These are phyloP conservation scores for Trichoderma orchidacearum DNA, from an alignment of 495 filamentous ascomycete genomes.

Conservation along the genomic window DNA sequence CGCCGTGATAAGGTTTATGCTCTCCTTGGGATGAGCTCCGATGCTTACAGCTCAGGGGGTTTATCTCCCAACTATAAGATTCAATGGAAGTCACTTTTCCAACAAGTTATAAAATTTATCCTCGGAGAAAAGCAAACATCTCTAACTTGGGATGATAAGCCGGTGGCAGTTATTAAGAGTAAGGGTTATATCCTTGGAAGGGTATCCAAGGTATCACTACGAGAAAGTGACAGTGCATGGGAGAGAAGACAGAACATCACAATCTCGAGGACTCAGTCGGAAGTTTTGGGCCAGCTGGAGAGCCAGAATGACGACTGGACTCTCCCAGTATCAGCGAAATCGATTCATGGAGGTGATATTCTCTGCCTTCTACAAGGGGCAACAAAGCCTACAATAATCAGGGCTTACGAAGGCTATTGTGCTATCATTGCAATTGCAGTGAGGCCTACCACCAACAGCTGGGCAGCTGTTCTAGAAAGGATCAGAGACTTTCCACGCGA, in stretches of 20 bases:
- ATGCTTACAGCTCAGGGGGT: not conserved
- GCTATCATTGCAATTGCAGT: not conserved
- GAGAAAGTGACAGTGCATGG: not conserved
- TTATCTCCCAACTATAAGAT: not conserved
- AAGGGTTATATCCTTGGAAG: not conserved
- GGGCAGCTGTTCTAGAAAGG: not conserved
- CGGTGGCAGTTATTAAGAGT: not conserved
- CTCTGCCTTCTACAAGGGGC: not conserved
- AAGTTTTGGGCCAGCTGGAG: too few relatives aligned
- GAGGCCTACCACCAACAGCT: not conserved
- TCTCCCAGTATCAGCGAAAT: not conserved
- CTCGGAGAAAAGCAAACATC: not conserved
- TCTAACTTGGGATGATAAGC: not conserved
- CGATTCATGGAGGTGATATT: not conserved
- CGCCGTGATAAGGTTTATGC: conserved; percentile 22
- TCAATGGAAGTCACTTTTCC: not conserved
- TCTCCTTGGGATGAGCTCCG: conserved; percentile 17
- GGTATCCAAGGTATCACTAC: not conserved
- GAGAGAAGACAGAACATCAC: not conserved
- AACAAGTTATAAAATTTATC: not conserved
- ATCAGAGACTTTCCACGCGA: not conserved
- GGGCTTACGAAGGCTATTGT: not conserved
- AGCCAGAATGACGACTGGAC: not conserved
- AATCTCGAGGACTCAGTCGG: not conserved
- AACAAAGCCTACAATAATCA: not conserved